phyloP scores from a whole-genome alignment of 2,329 filamentous ascomycete genomes.

The Aspergillus sp. region DNA sequence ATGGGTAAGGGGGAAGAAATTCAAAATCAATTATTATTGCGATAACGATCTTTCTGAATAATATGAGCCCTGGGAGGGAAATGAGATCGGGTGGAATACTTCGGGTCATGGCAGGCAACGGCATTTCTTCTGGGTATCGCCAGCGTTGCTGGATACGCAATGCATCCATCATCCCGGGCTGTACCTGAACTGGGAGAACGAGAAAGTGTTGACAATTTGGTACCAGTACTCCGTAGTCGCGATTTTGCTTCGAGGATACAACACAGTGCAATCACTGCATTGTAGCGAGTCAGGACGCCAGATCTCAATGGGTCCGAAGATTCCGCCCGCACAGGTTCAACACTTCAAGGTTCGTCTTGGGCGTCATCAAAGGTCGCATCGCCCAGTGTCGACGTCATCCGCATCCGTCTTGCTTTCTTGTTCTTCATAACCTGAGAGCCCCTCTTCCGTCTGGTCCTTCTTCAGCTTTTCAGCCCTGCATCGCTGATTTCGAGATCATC shows the following conservation, averaged over 20 bases:
- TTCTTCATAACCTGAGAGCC: conserved; percentile 8
- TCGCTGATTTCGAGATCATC: neutral
- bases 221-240: too few species aligned
- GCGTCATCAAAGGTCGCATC: conserved; percentile 30
- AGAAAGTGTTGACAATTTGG: neutral
- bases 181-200: neutral
- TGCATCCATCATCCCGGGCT: neutral
- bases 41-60: conserved; percentile 5
- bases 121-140: conserved; percentile 7
- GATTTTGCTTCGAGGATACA: neutral
- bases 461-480: neutral
- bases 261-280: neutral
- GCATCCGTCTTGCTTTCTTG: conserved; percentile 20
- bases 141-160: neutral
- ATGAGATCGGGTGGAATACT: neutral
- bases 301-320: conserved; percentile 20
- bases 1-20: neutral
- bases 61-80: conserved; percentile 8
- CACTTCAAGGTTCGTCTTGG: conserved; percentile 16
- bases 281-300: conserved; percentile 11
- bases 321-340: conserved; percentile 18
- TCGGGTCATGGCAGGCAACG: conserved; percentile 1
- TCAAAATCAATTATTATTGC: conserved; percentile 3
- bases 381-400: conserved; percentile 43
- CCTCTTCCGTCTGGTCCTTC: conserved; percentile 23